phyloP scores from a whole-genome alignment of 345 rosid genomes.

The rapeseed (Brassica napus) region Da-Ae NC_063436.1:353501-354000 shows the following conservation, averaged over 20 bases:
- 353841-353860: conserved; percentile 75
- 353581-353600: conserved; percentile 45
- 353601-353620: conserved; percentile 1
- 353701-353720: conserved; percentile 61
- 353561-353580: conserved; percentile 61
- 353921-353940: conserved; percentile 56
- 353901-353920: conserved; percentile 77
- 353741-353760: conserved; percentile 68
- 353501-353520: conserved; percentile 72
- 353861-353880: conserved; percentile 59
- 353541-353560: conserved; percentile 58
- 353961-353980: conserved; percentile 59
- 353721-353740: conserved; percentile 59
- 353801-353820: conserved; percentile 69
- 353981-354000: conserved; percentile 68
- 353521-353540: conserved; percentile 93
- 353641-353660: conserved; percentile 40
- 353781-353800: conserved; percentile 79
- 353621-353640: conserved; percentile 16
- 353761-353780: conserved; percentile 72
- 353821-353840: conserved; percentile 63
- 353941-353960: conserved; percentile 70
- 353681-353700: conserved; percentile 51
- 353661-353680: conserved; percentile 51
- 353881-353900: conserved; percentile 59